These are phyloP conservation scores for Fusarium temperatum DNA, from an alignment of 2,329 filamentous ascomycete genomes.

Conservation along the genomic window DNA sequence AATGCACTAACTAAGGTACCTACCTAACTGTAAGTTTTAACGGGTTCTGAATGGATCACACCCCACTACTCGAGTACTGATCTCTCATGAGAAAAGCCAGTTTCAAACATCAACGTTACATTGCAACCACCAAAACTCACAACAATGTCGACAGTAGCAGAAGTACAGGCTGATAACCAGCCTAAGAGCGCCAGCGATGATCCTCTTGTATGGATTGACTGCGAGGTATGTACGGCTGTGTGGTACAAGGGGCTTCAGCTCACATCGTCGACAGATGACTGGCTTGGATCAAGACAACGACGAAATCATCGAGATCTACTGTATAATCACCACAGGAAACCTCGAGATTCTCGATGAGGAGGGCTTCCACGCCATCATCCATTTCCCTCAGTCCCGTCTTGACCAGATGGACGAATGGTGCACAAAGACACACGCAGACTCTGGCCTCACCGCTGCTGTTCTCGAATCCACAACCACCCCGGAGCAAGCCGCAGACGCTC, in stretches of 20 bases:
- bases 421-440: slow-evolving; percentile 77
- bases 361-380: slow-evolving; percentile 84
- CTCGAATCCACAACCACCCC: slow-evolving; percentile 77
- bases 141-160: slow-evolving; percentile 25
- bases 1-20: not conserved
- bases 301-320: slow-evolving; percentile 90
- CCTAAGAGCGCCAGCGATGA: slow-evolving; percentile 52
- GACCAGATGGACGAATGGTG: slow-evolving; percentile 92
- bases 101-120: slow-evolving; percentile 20
- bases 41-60: not conserved
- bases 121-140: slow-evolving; percentile 7
- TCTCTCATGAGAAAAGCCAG: slow-evolving; percentile 11
- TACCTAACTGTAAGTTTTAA: slow-evolving; percentile 4
- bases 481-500: slow-evolving; percentile 73
- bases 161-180: slow-evolving; percentile 25
- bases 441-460: slow-evolving; percentile 83
- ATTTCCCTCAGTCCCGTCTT: slow-evolving; percentile 75
- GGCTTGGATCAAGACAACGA: slow-evolving; percentile 75
- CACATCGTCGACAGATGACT: slow-evolving; percentile 75
- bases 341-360: slow-evolving; percentile 78
- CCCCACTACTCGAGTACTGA: slow-evolving; percentile 29
- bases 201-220: slow-evolving; percentile 87
- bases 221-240: slow-evolving; percentile 51
- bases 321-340: slow-evolving; percentile 85
- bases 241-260: slow-evolving; percentile 15